phyloP scores from a whole-genome alignment of 148 eudicot species.

The Vaccinium macrocarpon region DNA sequence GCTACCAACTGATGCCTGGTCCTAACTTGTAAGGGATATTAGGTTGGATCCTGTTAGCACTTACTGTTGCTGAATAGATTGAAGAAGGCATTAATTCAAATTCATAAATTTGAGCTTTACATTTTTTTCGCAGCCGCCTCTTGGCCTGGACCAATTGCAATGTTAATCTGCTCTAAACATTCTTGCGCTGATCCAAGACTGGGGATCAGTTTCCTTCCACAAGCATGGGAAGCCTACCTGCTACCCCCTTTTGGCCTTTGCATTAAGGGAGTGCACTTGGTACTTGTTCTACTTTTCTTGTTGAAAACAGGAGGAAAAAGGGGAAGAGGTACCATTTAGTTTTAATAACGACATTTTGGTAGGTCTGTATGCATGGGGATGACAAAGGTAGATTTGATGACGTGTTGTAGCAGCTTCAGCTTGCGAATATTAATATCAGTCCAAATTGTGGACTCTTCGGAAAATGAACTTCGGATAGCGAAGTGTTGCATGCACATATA shows the following conservation, averaged over 20 bases:
- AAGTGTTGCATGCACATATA: not conserved
- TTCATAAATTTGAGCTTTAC: not conserved
- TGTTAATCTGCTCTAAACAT: not conserved
- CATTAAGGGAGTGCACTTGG: not conserved
- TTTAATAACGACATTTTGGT: not conserved
- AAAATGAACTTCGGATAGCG: not conserved
- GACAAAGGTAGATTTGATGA: not conserved
- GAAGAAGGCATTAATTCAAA: not conserved
- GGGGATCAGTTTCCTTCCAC: not conserved
- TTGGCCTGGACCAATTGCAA: not conserved
- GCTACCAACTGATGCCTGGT: not conserved
- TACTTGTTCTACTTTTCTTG: not conserved
- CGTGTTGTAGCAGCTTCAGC: not conserved
- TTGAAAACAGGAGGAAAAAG: not conserved
- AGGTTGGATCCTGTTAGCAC: not conserved
- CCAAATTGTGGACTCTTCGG: not conserved
- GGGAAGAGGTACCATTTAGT: not conserved
- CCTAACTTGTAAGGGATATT: not conserved
- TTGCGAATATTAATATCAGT: not conserved
- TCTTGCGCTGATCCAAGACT: not conserved
- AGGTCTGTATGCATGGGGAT: not conserved
- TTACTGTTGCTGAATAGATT: not conserved
- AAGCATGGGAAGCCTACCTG: not conserved
- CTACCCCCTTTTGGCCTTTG: not conserved
- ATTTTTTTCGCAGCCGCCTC: not conserved